A percentile compares a stretch with the other conserved stretches of the same genome.
These are phyloP conservation scores for Ballota nigra DNA, from an alignment of 257 asterid genomes.

Conservation along the genomic window DNA sequence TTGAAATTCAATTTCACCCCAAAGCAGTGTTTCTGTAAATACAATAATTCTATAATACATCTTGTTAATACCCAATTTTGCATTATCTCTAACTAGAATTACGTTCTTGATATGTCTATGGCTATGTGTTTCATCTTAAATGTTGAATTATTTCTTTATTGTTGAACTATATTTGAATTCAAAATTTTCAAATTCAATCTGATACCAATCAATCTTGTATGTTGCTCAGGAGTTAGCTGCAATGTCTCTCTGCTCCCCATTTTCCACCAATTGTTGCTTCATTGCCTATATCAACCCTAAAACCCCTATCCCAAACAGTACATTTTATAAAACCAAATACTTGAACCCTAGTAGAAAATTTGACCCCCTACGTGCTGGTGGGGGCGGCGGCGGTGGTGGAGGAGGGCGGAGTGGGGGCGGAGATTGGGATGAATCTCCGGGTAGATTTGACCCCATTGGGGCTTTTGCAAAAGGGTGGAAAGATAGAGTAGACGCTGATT, in stretches of 20 bases:
- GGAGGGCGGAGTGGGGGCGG: conserved; percentile 39
- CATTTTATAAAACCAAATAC: background rate
- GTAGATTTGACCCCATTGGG: conserved; percentile 62
- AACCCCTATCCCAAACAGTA: background rate
- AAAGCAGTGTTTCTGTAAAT: too few species aligned
- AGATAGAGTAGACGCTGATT: conserved; percentile 75
- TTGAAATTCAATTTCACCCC: too few species aligned
- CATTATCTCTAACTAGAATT: too few species aligned
- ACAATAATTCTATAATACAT: too few species aligned
- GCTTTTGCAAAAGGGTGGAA: conserved; percentile 74
- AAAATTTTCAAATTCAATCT: too few species aligned
- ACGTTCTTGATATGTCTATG: too few species aligned
- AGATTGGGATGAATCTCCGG: conserved; percentile 33
- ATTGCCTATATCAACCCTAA: background rate
- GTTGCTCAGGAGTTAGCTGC: background rate
- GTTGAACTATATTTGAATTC: background rate
- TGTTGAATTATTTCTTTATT: background rate
- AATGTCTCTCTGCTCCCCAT: conserved; percentile 6
- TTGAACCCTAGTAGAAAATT: background rate
- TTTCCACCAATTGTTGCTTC: conserved; percentile 11
- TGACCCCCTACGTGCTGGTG: conserved; percentile 17
- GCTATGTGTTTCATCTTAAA: too few species aligned
- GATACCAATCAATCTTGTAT: background rate
- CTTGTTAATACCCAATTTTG: too few species aligned
- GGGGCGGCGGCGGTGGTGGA: conserved; percentile 30